These are phyloP conservation scores for Spergularia marina DNA, from an alignment of 148 eudicot genomes.

Conservation along the genomic window DNA sequence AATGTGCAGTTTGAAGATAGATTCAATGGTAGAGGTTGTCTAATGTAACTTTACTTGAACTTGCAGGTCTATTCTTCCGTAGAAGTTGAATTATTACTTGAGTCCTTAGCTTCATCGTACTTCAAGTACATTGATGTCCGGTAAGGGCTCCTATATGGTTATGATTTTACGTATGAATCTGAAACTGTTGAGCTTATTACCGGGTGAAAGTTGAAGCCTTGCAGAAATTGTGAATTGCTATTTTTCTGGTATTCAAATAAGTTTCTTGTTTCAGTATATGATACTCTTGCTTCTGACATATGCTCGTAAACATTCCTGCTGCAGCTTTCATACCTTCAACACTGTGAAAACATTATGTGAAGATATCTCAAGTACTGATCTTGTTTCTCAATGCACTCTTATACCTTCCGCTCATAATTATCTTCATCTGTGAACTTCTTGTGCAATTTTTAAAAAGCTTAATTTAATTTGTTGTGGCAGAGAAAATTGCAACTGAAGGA, in stretches of 20 bases:
- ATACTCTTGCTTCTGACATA: background rate
- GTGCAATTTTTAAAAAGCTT: background rate
- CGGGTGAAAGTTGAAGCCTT: background rate
- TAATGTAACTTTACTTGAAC: conserved; percentile 1
- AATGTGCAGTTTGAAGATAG: background rate
- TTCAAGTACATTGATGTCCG: conserved; percentile 85
- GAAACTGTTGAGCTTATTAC: background rate
- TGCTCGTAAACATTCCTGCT: conserved; percentile 8
- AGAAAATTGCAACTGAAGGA: conserved; percentile 26
- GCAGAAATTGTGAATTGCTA: background rate
- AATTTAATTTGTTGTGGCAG: conserved; percentile 25
- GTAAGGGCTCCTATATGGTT: conserved; percentile 44
- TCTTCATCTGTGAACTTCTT: background rate
- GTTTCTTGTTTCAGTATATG: background rate
- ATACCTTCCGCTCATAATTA: background rate
- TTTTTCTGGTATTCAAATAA: background rate
- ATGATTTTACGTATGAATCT: background rate
- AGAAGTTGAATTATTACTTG: conserved; percentile 50
- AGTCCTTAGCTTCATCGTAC: conserved; percentile 60
- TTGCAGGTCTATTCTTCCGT: conserved; percentile 56
- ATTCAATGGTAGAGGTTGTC: background rate
- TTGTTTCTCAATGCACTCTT: background rate
- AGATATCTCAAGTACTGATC: conserved; percentile 42
- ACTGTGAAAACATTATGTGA: conserved; percentile 55
- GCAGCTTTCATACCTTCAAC: conserved; percentile 68